A percentile compares a stretch with the other conserved stretches of the same genome.
Evolutionary conservation across 495 filamentous ascomycete genomes (phyloP).

Genomic region (Penicillium desertorum): DNA sequence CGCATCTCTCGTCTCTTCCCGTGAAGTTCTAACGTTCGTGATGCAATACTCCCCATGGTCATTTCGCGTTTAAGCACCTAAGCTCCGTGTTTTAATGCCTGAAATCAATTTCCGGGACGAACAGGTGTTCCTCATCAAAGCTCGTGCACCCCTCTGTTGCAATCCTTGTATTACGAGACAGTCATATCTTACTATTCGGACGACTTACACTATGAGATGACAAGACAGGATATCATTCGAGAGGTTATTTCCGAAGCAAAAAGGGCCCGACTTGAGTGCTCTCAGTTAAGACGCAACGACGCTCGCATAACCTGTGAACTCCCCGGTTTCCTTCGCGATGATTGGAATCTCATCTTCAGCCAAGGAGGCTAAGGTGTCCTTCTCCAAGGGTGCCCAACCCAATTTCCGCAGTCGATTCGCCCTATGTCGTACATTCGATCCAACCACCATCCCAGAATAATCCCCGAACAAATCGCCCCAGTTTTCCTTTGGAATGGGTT

Average conservation of each 20-base stretch:
- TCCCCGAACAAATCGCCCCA: slow-evolving; percentile 35
- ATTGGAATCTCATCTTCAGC: slow-evolving; percentile 38
- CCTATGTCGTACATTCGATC: slow-evolving; percentile 30
- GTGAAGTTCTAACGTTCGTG: background rate
- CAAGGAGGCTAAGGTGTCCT: slow-evolving; percentile 32
- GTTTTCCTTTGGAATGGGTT: slow-evolving; percentile 11
- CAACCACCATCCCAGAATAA: slow-evolving; percentile 24
- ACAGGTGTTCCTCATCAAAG: background rate
- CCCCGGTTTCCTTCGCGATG: slow-evolving; percentile 31
- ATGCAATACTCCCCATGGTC: background rate
- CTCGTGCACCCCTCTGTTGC: background rate
- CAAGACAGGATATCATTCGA: too few relatives aligned
- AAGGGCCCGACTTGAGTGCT: background rate
- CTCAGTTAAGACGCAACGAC: background rate
- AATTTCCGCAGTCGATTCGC: slow-evolving; percentile 32
- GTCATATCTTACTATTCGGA: too few relatives aligned
- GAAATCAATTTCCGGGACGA: background rate
- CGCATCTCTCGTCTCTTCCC: background rate
- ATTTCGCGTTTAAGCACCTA: background rate
- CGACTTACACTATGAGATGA: too few relatives aligned
- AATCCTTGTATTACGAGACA: too few relatives aligned
- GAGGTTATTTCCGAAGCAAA: background rate
- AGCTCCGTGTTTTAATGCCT: background rate
- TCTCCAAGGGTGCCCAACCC: slow-evolving; percentile 39
- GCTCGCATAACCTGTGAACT: slow-evolving; percentile 21